A percentile compares a stretch with the other conserved stretches of the same genome.
Conservation (phyloP, 2,329 filamentous ascomycete genomes). For the Didymella keratinophila region DNA sequence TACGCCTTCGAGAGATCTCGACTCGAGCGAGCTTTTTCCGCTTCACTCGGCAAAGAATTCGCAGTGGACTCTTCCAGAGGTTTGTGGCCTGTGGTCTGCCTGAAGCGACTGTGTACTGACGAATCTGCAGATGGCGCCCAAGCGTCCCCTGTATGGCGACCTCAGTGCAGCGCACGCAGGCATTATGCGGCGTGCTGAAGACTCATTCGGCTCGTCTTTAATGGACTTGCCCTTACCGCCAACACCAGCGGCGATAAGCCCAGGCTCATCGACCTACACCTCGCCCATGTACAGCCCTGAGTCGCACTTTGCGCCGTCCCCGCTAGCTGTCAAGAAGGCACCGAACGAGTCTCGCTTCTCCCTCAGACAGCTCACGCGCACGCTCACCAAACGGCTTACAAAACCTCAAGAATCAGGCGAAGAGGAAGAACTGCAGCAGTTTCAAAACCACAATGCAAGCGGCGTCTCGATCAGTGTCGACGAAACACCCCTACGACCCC, state of each 20-base stretch:
- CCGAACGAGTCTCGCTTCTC: slow-evolving; percentile 42
- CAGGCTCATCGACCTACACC: slow-evolving; percentile 38
- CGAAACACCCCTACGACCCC: slow-evolving; percentile 31
- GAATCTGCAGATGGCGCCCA: slow-evolving; percentile 41
- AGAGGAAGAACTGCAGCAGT: slow-evolving; percentile 37
- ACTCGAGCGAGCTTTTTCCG: slow-evolving; percentile 44
- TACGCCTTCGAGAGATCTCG: slow-evolving; percentile 48
- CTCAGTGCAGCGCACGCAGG: slow-evolving; percentile 41
- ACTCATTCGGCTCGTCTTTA: slow-evolving; percentile 22
- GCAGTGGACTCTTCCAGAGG: slow-evolving; percentile 28
- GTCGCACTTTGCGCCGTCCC: slow-evolving; percentile 31
- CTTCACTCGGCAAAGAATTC: slow-evolving; percentile 36
- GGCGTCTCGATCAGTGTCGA: slow-evolving; percentile 25
- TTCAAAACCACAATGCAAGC: slow-evolving; percentile 23
- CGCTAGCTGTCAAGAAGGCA: slow-evolving; percentile 27
- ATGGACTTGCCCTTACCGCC: slow-evolving; percentile 35
- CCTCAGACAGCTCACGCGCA: slow-evolving; percentile 42
- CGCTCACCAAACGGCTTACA: slow-evolving; percentile 36
- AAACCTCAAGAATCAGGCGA: slow-evolving; percentile 25
- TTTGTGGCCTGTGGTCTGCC: slow-evolving; percentile 9
- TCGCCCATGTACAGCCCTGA: slow-evolving; percentile 39
- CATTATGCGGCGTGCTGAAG: slow-evolving; percentile 34
- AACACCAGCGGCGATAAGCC: slow-evolving; percentile 37
- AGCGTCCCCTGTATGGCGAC: slow-evolving; percentile 42
- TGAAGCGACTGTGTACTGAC: slow-evolving; percentile 2